Evolutionary conservation across 768 basidiomycete genomes (phyloP).

Genomic region (Coprinopsis strossmayeri): DNA sequence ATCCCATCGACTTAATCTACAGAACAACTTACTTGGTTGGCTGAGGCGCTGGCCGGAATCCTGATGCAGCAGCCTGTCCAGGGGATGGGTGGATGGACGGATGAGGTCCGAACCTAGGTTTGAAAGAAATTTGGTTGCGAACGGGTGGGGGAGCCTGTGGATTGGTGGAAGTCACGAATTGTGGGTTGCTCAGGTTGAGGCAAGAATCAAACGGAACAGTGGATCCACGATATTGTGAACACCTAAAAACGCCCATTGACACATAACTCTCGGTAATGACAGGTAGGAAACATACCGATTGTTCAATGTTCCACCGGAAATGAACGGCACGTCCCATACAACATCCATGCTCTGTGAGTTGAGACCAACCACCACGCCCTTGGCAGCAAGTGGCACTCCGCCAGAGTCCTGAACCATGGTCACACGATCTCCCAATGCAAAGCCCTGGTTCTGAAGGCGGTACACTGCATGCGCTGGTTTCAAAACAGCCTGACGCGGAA

Average conservation of each 20-base stretch:
- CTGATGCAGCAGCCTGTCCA: conserved; percentile 50
- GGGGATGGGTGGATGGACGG: conserved; percentile 50
- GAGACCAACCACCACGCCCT: conserved; percentile 91
- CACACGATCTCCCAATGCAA: conserved; percentile 87
- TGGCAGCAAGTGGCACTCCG: conserved; percentile 82
- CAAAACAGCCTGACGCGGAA: conserved; percentile 87
- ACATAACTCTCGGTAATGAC: not conserved
- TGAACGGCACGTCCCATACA: conserved; percentile 93
- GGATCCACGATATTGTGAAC: conserved; percentile 88
- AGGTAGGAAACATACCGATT: conserved; percentile 49
- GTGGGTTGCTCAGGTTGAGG: conserved; percentile 80
- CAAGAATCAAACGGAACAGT: conserved; percentile 84
- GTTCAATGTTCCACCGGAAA: conserved; percentile 83
- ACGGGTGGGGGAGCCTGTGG: conserved; percentile 48
- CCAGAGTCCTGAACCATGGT: conserved; percentile 96
- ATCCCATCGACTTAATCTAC: not conserved
- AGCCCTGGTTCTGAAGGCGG: conserved; percentile 83
- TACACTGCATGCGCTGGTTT: conserved; percentile 89
- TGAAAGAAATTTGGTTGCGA: conserved; percentile 47
- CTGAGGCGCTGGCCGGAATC: conserved; percentile 56
- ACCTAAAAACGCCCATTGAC: conserved; percentile 38
- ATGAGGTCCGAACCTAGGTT: conserved; percentile 61
- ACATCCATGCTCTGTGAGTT: conserved; percentile 88
- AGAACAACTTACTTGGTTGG: conserved; percentile 15
- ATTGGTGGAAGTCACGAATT: conserved; percentile 75